Evolutionary conservation across 2,329 filamentous ascomycete genomes (phyloP).

Genomic region (Arthrobotrys musiformis): DNA sequence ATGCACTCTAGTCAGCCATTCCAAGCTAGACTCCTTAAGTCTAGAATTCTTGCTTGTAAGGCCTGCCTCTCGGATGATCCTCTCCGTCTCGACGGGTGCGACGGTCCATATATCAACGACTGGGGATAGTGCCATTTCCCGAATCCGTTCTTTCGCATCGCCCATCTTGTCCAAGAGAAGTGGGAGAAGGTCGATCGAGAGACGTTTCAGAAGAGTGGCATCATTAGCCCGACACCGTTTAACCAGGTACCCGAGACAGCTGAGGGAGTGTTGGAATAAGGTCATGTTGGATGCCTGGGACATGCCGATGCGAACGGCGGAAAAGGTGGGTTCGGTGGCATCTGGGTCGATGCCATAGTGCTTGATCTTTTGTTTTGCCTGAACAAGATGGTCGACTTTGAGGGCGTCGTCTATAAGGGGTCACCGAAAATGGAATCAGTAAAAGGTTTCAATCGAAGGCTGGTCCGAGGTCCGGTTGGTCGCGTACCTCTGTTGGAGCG

Average conservation of each 20-base stretch:
- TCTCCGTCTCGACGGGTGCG: constrained; percentile 78
- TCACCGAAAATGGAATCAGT: constrained; percentile 47
- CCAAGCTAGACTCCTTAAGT: constrained; percentile 84
- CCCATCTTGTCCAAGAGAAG: constrained; percentile 85
- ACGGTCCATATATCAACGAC: constrained; percentile 80
- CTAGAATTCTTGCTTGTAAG: constrained; percentile 82
- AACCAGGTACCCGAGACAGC: constrained; percentile 84
- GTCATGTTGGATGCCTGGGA: constrained; percentile 76
- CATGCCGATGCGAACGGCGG: constrained; percentile 80
- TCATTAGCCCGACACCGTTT: constrained; percentile 88
- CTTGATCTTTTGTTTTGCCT: constrained; percentile 53
- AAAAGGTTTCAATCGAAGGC: constrained; percentile 39
- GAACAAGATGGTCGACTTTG: constrained; percentile 48
- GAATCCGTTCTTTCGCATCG: constrained; percentile 86
- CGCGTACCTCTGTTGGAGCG: constrained; percentile 55
- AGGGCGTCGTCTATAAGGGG: constrained; percentile 46
- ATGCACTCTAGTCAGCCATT: constrained; percentile 84
- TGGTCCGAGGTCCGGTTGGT: constrained; percentile 41
- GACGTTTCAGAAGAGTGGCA: constrained; percentile 75
- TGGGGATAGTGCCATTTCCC: constrained; percentile 77
- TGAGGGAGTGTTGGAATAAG: constrained; percentile 84
- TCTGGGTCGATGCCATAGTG: constrained; percentile 55
- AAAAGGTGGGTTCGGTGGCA: constrained; percentile 78
- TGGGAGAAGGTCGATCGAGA: constrained; percentile 75
- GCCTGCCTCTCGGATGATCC: constrained; percentile 79